These are phyloP conservation scores for Postia placenta DNA, from an alignment of 768 basidiomycete species.

Conservation along the genomic window DNA sequence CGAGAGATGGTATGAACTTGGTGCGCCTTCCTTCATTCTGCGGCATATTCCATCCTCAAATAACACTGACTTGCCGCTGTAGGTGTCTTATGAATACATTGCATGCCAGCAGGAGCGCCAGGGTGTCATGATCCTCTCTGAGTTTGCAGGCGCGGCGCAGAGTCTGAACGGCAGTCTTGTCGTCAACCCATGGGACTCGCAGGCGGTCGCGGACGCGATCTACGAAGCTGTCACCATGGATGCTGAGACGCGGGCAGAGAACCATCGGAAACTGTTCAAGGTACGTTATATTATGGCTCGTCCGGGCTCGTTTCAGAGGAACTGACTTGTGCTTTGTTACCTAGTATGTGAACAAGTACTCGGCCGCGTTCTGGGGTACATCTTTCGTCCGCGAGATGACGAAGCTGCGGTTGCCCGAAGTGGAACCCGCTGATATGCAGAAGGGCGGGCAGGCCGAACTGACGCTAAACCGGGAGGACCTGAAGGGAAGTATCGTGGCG, in stretches of 20 bases:
- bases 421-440: conserved; percentile 35
- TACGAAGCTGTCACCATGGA: conserved; percentile 92
- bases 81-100: conserved; percentile 99
- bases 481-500: conserved; percentile 16
- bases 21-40: no score
- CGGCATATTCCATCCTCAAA: conserved; percentile 4
- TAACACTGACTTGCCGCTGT: background rate
- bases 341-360: conserved; percentile 88
- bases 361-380: conserved; percentile 87
- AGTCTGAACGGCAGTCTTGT: conserved; percentile 93
- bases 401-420: conserved; percentile 31
- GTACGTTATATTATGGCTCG: no score
- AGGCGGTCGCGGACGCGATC: conserved; percentile 96
- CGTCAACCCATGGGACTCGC: conserved; percentile 99
- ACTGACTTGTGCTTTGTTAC: no score
- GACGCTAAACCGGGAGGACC: conserved; percentile 19
- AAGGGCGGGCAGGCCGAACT: conserved; percentile 31
- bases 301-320: no score
- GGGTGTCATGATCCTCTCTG: conserved; percentile 96
- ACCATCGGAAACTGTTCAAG: conserved; percentile 93
- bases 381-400: conserved; percentile 86
- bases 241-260: conserved; percentile 74
- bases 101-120: conserved; percentile 90
- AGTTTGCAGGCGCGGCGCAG: conserved; percentile 97
- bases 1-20: conserved; percentile 98